These are phyloP conservation scores for Cyberlindnera mrakii DNA, from an alignment of 805 yeast species.

Conservation along the genomic window DNA sequence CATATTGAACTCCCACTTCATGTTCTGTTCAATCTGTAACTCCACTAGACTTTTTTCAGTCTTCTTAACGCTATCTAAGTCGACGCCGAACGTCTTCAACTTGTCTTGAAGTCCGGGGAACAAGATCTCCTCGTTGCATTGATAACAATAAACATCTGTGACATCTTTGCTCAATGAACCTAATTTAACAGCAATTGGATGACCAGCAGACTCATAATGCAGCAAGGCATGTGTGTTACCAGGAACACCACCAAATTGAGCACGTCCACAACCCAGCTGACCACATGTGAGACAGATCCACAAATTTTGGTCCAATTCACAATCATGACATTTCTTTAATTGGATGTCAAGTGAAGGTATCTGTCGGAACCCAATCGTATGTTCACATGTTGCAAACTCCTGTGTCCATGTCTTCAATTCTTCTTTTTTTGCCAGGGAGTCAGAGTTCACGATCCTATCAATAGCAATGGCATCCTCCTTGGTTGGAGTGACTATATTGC, in stretches of 20 bases:
- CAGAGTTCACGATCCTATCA: constrained; percentile 43
- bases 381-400: constrained; percentile 75
- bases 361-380: constrained; percentile 54
- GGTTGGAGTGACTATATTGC: constrained; percentile 30
- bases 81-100: constrained; percentile 61
- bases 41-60: constrained; percentile 88
- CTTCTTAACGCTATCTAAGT: constrained; percentile 45
- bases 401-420: constrained; percentile 91
- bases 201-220: constrained; percentile 58
- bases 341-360: constrained; percentile 23
- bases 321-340: constrained; percentile 42
- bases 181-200: constrained; percentile 81
- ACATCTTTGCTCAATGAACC: constrained; percentile 80
- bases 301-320: constrained; percentile 68
- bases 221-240: constrained; percentile 87
- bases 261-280: constrained; percentile 87
- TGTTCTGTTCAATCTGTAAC: constrained; percentile 85
- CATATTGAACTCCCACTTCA: constrained; percentile 89
- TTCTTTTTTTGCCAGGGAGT: constrained; percentile 52
- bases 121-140: constrained; percentile 82
- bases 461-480: constrained; percentile 25
- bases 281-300: constrained; percentile 96
- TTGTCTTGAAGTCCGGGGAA: constrained; percentile 51
- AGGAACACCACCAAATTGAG: constrained; percentile 89
- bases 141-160: constrained; percentile 85